These are phyloP conservation scores for Colletotrichum noveboracense DNA, from an alignment of 2,329 filamentous ascomycete genomes.

Conservation along the genomic window DNA sequence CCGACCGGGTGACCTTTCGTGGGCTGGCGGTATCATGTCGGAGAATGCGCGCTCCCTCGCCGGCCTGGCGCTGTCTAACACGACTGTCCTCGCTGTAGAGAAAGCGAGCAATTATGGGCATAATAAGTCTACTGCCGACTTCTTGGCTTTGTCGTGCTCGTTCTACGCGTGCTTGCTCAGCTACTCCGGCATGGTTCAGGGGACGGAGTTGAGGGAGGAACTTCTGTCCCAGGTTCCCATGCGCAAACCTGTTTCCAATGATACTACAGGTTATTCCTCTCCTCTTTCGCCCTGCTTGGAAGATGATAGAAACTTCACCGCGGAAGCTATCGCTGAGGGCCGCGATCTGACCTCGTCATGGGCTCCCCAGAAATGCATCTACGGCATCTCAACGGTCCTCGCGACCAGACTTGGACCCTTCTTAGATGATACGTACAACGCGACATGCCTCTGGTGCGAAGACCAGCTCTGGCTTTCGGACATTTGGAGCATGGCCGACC, in stretches of 20 bases:
- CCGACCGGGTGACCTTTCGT: background rate
- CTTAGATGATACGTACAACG: background rate
- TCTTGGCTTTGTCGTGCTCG: background rate
- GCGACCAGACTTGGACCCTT: background rate
- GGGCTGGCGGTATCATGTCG: background rate
- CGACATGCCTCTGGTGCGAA: background rate
- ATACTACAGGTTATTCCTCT: no score
- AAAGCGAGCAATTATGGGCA: background rate
- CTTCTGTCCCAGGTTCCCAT: background rate
- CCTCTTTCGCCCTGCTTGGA: background rate
- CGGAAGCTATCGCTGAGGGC: background rate
- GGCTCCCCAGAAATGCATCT: background rate
- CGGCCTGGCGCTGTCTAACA: background rate
- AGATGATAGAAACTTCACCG: background rate
- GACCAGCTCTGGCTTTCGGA: background rate
- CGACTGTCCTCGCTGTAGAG: background rate
- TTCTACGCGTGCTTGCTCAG: background rate
- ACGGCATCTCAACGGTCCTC: background rate
- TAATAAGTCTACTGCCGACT: background rate
- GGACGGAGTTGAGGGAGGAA: background rate
- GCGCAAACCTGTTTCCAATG: background rate
- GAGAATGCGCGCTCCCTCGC: background rate
- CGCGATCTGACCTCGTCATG: background rate
- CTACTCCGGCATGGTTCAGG: background rate
- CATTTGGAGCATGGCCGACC: background rate